Conservation (phyloP, 306 rosid genomes). For the Cucurbita argyrosperma region DNA sequence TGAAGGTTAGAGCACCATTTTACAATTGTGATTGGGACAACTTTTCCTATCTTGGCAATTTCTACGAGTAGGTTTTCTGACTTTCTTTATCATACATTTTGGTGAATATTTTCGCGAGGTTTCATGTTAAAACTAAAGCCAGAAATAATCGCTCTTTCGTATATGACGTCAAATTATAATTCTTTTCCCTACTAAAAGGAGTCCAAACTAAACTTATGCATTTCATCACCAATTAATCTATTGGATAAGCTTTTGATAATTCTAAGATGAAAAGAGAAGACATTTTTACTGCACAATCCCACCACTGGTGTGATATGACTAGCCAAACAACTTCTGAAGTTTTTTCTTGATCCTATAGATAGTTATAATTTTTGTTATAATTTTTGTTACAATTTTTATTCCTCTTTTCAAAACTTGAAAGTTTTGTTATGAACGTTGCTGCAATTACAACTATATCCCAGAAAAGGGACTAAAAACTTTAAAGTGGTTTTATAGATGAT, state of each 20-base stretch:
- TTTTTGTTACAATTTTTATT: not conserved
- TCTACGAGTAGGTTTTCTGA: not conserved
- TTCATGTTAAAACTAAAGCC: not conserved
- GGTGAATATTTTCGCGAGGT: not conserved
- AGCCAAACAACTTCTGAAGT: not conserved
- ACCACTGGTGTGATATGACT: not conserved
- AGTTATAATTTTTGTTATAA: not conserved
- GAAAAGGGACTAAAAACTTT: not conserved
- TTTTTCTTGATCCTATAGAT: not conserved
- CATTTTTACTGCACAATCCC: not conserved
- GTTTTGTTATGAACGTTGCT: not conserved
- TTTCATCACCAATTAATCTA: not conserved
- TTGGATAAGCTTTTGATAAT: not conserved
- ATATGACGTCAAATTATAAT: not conserved
- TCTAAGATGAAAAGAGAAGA: not conserved
- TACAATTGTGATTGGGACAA: not conserved
- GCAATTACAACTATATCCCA: not conserved
- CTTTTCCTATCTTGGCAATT: not conserved
- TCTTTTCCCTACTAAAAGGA: not conserved
- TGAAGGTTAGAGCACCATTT: not conserved
- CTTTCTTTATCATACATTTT: not conserved
- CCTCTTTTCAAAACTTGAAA: not conserved
- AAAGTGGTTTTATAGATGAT: not conserved
- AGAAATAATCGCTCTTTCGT: not conserved
- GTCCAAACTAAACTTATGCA: not conserved